Evolutionary conservation across 169 alveolate genomes (phyloP).

Genomic region (Plasmodium relictum): DNA sequence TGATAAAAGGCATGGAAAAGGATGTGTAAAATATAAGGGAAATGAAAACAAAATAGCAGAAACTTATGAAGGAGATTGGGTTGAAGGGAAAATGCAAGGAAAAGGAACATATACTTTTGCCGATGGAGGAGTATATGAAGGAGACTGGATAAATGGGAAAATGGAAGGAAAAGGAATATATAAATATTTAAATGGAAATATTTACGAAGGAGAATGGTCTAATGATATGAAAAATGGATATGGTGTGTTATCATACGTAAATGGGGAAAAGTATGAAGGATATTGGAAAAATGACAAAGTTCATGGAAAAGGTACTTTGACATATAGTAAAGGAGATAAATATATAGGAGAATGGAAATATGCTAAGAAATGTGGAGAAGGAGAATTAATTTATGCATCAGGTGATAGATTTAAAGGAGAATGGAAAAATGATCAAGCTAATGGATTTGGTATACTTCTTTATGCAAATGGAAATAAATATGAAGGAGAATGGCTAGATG

Average conservation of each 20-base stretch:
- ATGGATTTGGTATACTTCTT: conserved; percentile 94
- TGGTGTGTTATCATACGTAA: conserved; percentile 91
- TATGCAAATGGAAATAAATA: conserved; percentile 95
- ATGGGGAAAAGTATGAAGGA: conserved; percentile 95
- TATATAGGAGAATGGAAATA: conserved; percentile 96
- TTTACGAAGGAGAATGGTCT: conserved; percentile 97
- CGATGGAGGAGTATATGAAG: conserved; percentile 96
- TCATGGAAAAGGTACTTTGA: conserved; percentile 95
- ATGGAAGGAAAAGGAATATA: conserved; percentile 96
- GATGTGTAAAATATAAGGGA: conserved; percentile 91
- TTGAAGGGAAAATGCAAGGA: conserved; percentile 95
- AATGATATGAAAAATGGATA: conserved; percentile 95
- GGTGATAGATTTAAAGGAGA: conserved; percentile 92
- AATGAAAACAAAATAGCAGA: conserved; percentile 86
- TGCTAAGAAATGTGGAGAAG: conserved; percentile 95
- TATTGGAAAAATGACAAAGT: conserved; percentile 94
- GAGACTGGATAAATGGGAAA: conserved; percentile 96
- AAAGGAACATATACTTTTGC: conserved; percentile 93
- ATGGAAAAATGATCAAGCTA: conserved; percentile 96
- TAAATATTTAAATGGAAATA: conserved; percentile 93
- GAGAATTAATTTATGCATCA: conserved; percentile 94
- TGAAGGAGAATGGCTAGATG: conserved; percentile 94
- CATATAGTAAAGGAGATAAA: conserved; percentile 92
- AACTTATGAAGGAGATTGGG: conserved; percentile 95
- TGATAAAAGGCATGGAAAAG: conserved; percentile 96